A percentile compares a stretch with the other conserved stretches of the same genome.
These are phyloP conservation scores for Ascosphaera apis DNA, from an alignment of 2,329 filamentous ascomycete genomes.

Conservation along the genomic window DNA sequence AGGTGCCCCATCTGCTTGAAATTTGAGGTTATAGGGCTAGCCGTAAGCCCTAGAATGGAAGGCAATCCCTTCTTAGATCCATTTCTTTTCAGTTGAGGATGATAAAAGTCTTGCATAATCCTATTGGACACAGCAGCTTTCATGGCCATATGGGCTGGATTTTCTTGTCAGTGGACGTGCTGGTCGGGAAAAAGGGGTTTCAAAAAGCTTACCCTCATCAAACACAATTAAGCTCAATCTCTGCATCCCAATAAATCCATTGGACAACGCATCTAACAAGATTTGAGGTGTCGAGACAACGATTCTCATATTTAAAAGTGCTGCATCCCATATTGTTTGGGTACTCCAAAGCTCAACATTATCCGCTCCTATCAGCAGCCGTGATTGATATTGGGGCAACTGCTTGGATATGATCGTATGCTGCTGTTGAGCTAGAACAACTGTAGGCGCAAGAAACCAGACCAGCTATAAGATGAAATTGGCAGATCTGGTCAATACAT, in stretches of 20 bases:
- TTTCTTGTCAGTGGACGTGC: no score
- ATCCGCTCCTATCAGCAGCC: conserved; percentile 43
- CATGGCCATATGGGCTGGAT: conserved; percentile 46
- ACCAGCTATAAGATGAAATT: conserved; percentile 17
- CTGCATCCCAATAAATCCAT: conserved; percentile 47
- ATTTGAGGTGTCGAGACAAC: conserved; percentile 59
- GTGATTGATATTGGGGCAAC: conserved; percentile 33
- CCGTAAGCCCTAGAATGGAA: conserved; percentile 54
- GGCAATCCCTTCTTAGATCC: conserved; percentile 25
- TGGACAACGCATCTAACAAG: conserved; percentile 47
- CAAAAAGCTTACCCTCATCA: conserved; percentile 59
- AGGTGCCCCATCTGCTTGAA: conserved; percentile 21
- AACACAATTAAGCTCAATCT: conserved; percentile 49
- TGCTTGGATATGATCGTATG: conserved; percentile 34
- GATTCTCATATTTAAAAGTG: conserved; percentile 41
- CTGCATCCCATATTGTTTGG: conserved; percentile 40
- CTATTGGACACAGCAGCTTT: conserved; percentile 38
- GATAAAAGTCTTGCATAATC: conserved; percentile 55
- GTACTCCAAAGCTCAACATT: conserved; percentile 52
- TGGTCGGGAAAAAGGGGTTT: not conserved
- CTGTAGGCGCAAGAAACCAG: conserved; percentile 54
- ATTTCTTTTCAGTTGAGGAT: conserved; percentile 18
- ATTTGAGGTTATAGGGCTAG: conserved; percentile 42
- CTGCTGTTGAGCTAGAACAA: conserved; percentile 45
- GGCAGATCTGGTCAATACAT: conserved; percentile 4